Base-by-base conservation (phyloP, 805 yeast species). In the Blastobotrys mokoenaii region DNA sequence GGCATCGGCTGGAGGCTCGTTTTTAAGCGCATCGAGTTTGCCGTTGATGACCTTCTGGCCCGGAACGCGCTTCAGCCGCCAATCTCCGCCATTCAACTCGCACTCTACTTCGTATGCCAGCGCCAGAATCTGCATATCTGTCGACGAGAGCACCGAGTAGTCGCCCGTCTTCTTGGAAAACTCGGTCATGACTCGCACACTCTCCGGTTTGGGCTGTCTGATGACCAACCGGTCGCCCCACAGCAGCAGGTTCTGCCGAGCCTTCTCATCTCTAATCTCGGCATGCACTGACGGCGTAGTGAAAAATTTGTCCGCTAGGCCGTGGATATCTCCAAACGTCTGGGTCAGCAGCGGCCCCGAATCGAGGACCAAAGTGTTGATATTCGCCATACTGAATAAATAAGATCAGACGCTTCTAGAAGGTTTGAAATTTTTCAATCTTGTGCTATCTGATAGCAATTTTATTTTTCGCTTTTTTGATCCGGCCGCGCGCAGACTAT, bases 301-400 rank as follows among this genome's bases (percentile, higher is more conserved):
- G 62, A 71, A 83, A 58, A 85, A 85, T n/a, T 66, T 63, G 14
- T 73, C 64, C 1, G 95, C 97, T 59, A 73, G 76, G 51, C 75
- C 77, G 56, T 80, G 79, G 38, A 93, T 69, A 16, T 80, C 75
- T 2, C 88, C 73, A 10, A 84, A 85, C 3, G 93, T 73, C 57
- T 86, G 94, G 1, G 95, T 83, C 54, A 93, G 84, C 53, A 93
- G 68, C 4, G 98, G 98, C 42, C 96, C 93, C 2, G 98, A 97
- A 73, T 93, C 98, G 53, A 93, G 72, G 30, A 86, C 84, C 46
- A 94, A 69, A 1, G 80, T 69, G 50, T 74, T 46, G 73, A 58
- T 53, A 25, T 36, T 43, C 12, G 48, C 22, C 51, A 45, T 45
- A 11, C 30, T 42, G n/a, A 14, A 9, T 20, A 20, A 12, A n/a